phyloP scores from a whole-genome alignment of 2,329 filamentous ascomycete species.

The Claviceps quebecensis region DNA sequence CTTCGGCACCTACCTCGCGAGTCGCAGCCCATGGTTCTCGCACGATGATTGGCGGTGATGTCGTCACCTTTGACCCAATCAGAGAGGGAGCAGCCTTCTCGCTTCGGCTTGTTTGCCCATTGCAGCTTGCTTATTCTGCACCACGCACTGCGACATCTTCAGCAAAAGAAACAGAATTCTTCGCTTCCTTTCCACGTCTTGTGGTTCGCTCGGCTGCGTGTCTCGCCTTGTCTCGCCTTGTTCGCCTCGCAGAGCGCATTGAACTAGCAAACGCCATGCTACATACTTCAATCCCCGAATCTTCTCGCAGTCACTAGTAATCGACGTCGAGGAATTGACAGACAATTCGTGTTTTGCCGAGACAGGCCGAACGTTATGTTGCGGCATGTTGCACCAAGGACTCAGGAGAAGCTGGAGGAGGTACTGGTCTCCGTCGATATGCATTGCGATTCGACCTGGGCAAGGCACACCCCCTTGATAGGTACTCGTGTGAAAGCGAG shows the following conservation, averaged over 20 bases:
- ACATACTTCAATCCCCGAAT: no score
- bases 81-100: neutral
- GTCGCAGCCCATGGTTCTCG: constrained; percentile 4
- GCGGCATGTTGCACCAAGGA: no score
- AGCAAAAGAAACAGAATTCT: neutral
- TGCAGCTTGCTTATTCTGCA: neutral
- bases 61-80: constrained; percentile 3
- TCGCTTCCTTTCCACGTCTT: constrained; percentile 1
- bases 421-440: neutral
- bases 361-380: no score
- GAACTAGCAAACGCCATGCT: no score
- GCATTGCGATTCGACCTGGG: neutral
- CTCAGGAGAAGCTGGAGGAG: neutral
- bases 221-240: constrained; percentile 5
- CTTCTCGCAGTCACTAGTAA: no score
- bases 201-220: constrained; percentile 5
- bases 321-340: no score
- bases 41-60: constrained; percentile 2
- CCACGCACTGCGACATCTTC: neutral
- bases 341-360: no score
- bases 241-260: neutral
- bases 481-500: constrained; percentile 1
- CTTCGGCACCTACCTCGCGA: no score
- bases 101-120: neutral
- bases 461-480: neutral